Base-by-base conservation (phyloP, 257 asterid genomes). In the Salvia rosmarinus region DNA sequence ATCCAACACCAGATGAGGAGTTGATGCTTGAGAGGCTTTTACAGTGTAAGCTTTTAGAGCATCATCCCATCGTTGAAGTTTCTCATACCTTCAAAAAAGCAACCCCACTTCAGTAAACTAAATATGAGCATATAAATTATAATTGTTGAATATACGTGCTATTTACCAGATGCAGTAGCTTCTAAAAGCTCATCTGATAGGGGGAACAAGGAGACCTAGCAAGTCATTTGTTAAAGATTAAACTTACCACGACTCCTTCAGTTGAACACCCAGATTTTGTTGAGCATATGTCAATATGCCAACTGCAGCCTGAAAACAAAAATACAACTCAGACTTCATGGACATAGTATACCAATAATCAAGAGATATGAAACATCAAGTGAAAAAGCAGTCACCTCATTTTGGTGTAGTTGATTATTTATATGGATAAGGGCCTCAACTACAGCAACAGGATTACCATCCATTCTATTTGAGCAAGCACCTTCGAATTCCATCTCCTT, bases 401-500 rank as follows among this genome's bases (percentile, higher is more conserved):
- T 90, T 78, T 95, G 99, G 86, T 95, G 99, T 74, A 95, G 82
- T 81, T 95, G 99, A 79, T 88, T 95, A 76, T 95, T 95, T 67
- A 95, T 91, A 80, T 95, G 98, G 86, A 95, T 95, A 76, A 95
- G 97, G 51, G 86, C 97, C 87, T 95, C 99, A 40, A 95, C 99
- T 44, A 86, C 96, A 78, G 98, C 86, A 84, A 91, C 94, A 74
- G 98, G 99, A 81, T 88, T 91, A 12, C 89, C 96, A 30, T 91
- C 99, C 95, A 79, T 86, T 86, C 86, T 95, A 75, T 87, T 88
- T 43, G 95, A 81, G 64, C 85, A 88, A 59, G 98, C 95, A 59
- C 95, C 95, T 81, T 95, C 97, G 78, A 95, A 95, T 85, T 89
- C 99, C 97, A 89, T 89, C 87, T 95, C 99, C 80, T 91, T 95